Conservation (phyloP, 192 early-diverging fungal genomes). For the Chytriomyces sp. region DNA sequence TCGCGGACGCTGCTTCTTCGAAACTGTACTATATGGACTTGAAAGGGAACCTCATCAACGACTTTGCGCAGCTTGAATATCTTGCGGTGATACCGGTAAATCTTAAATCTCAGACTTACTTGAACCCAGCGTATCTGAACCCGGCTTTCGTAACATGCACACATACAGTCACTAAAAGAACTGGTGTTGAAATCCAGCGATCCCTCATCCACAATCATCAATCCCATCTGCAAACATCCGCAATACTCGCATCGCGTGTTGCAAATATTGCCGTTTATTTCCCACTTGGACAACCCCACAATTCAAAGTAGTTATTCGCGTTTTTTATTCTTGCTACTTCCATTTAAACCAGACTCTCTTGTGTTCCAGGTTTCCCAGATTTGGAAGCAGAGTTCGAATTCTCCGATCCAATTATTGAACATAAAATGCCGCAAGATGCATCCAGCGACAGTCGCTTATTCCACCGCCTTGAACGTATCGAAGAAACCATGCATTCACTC, state of each 20-base stretch:
- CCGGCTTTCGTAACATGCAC: not conserved
- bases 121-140: no score
- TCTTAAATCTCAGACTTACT: not conserved
- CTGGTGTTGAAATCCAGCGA: slow-evolving; percentile 32
- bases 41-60: slow-evolving; percentile 48
- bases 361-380: slow-evolving; percentile 16
- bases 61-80: slow-evolving; percentile 38
- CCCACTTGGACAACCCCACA: slow-evolving; percentile 37
- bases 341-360: not conserved
- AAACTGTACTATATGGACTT: slow-evolving; percentile 46
- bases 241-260: slow-evolving; percentile 19
- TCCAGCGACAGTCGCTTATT: not conserved
- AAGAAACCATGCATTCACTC: not conserved
- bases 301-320: not conserved
- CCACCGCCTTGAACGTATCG: not conserved
- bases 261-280: slow-evolving; percentile 26
- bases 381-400: not conserved
- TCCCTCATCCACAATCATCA: not conserved
- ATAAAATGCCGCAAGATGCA: no score
- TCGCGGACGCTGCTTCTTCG: slow-evolving; percentile 20
- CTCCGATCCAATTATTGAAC: no score
- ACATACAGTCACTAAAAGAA: slow-evolving; percentile 30
- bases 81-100: slow-evolving; percentile 37
- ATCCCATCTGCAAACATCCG: slow-evolving; percentile 39
- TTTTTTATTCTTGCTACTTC: not conserved